Evolutionary conservation across 352 stramenopile species (phyloP), one percentile per base, ranked within the genome.

Genomic region (Synura sp.): DNA sequence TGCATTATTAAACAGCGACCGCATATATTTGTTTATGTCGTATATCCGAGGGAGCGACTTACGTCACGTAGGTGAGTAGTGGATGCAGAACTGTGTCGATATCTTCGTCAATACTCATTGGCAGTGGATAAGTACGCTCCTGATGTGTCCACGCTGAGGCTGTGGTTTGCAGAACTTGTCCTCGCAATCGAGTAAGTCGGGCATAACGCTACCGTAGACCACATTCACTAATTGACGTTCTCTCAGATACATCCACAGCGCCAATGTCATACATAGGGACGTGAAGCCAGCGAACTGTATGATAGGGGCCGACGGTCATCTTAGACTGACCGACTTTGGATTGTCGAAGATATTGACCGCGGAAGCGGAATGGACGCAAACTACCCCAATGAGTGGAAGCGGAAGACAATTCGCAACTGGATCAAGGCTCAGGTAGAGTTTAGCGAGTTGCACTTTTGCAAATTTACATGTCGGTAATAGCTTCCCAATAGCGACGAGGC

Each of bases 131-230:
- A n/a, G n/a, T n/a, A n/a, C n/a, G n/a, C n/a, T n/a, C n/a, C 32
- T 15, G 19, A 29, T 33, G 2, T 75, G 2, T 29, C 4, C 25
- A 5, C 15, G 1, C 25, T 55, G 17, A 4, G 33, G 9, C 1
- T 75, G 15, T 75, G 63, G 63, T 75, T 75, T 55, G 63, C 63
- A 34, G 32, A 75, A 22, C 32, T 75, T 4, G 63, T 75, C 7
- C 25, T 49, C 15, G 63, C 63, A 34, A 15, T 75, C 9, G 63
- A 49, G n/a, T n/a, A n/a, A n/a, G n/a, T n/a, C n/a, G n/a, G n/a
- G n/a, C n/a, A n/a, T n/a, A n/a, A n/a, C n/a, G n/a, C n/a, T n/a
- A n/a, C n/a, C n/a, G n/a, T n/a, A n/a, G n/a, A n/a, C n/a, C n/a
- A n/a, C n/a, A n/a, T n/a, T n/a, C n/a, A n/a, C n/a, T n/a, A n/a